A percentile compares a stretch with the other conserved stretches of the same genome.
phyloP scores from a whole-genome alignment of 345 rosid species.

The Populus simonii region DNA sequence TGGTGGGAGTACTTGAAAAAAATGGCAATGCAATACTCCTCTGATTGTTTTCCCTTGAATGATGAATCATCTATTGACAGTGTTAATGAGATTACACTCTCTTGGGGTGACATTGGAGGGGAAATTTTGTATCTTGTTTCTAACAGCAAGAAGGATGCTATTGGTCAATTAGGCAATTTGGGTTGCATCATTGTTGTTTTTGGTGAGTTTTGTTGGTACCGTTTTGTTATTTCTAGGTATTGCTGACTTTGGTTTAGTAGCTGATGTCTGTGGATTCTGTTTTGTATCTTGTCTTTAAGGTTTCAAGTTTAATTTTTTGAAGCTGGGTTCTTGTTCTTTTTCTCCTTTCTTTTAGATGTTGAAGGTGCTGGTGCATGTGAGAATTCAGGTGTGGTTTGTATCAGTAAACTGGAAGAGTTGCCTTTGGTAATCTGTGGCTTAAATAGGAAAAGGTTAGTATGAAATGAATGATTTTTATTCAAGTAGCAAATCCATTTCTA shows the following conservation, averaged over 20 bases:
- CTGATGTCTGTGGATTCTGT: neutral
- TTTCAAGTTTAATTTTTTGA: conserved; percentile 2
- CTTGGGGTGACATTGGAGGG: conserved; percentile 46
- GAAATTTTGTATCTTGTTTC: conserved; percentile 44
- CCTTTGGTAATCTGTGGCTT: conserved; percentile 54
- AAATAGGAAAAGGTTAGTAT: conserved; percentile 61
- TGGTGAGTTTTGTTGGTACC: conserved; percentile 40
- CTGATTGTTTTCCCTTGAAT: conserved; percentile 42
- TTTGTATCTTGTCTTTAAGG: neutral
- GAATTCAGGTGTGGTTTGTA: conserved; percentile 30
- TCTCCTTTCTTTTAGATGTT: conserved; percentile 25
- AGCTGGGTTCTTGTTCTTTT: conserved; percentile 15
- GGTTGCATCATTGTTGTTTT: conserved; percentile 37
- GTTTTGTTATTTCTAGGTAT: neutral
- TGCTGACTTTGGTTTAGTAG: neutral
- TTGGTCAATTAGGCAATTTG: conserved; percentile 22
- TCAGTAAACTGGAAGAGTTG: conserved; percentile 50
- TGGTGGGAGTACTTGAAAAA: conserved; percentile 45
- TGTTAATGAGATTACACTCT: conserved; percentile 26
- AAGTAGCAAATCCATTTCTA: neutral
- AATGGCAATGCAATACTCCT: conserved; percentile 38
- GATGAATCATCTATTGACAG: conserved; percentile 24
- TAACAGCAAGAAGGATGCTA: conserved; percentile 19
- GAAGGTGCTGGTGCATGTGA: conserved; percentile 23
- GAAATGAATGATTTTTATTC: neutral